A percentile compares a stretch with the other conserved stretches of the same genome.
These are phyloP conservation scores for Phytophthora crassamura DNA, from an alignment of 352 stramenopile species.

Conservation along the genomic window DNA sequence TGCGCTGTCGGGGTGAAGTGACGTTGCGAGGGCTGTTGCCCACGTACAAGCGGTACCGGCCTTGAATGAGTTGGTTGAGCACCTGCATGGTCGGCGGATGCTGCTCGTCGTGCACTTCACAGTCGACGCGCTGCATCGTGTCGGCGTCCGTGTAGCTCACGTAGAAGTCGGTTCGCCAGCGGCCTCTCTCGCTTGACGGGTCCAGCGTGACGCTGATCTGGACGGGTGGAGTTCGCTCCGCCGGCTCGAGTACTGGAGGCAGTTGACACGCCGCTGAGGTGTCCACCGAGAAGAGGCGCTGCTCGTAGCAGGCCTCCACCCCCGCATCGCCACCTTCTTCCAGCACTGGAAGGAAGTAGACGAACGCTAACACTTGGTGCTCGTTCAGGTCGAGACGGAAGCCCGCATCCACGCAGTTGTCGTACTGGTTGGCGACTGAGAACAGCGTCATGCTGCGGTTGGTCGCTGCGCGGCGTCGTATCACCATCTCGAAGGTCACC, in stretches of 20 bases:
- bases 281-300: constrained; percentile 51
- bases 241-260: constrained; percentile 29
- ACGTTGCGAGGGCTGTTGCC: constrained; percentile 74
- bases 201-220: constrained; percentile 68
- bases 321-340: constrained; percentile 30
- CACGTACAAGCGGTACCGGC: constrained; percentile 63
- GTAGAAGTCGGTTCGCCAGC: constrained; percentile 55
- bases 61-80: constrained; percentile 51
- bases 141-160: constrained; percentile 59
- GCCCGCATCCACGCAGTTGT: constrained; percentile 66
- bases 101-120: constrained; percentile 37
- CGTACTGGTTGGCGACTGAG: constrained; percentile 66
- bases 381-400: constrained; percentile 73
- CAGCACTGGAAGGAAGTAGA: constrained; percentile 67
- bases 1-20: constrained; percentile 37
- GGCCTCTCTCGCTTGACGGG: constrained; percentile 30
- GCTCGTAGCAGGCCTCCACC: constrained; percentile 61
- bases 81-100: constrained; percentile 33
- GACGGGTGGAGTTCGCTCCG: constrained; percentile 57
- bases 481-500: constrained; percentile 75
- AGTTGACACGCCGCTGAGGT: constrained; percentile 41
- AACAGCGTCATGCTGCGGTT: constrained; percentile 79
- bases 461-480: constrained; percentile 41
- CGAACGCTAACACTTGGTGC: constrained; percentile 60
- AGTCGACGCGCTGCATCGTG: constrained; percentile 56